A percentile compares a stretch with the other conserved stretches of the same genome.
phyloP scores from a whole-genome alignment of 176 grass and related monocot species.

The Eragrostis curvula region DNA sequence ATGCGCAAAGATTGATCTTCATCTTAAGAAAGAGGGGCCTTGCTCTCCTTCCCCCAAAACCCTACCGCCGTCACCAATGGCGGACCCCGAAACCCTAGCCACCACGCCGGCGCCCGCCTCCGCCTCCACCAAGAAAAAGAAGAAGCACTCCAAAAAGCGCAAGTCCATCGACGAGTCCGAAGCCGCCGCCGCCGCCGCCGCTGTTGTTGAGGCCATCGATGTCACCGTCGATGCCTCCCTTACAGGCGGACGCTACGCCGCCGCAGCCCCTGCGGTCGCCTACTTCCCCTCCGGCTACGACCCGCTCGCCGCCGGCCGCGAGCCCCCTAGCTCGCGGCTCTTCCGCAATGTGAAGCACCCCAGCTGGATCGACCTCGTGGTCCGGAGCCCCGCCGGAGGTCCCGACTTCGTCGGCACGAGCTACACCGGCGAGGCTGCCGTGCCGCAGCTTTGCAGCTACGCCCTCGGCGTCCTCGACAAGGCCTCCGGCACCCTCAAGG shows the following conservation, averaged over 20 bases:
- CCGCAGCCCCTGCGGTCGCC: conserved; percentile 61
- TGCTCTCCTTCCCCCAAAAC: conserved; percentile 24
- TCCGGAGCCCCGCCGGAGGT: conserved; percentile 34
- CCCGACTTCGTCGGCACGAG: conserved; percentile 81
- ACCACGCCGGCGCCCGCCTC: conserved; percentile 23
- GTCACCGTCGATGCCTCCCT: conserved; percentile 57
- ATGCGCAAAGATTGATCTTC: background rate
- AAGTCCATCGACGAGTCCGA: conserved; percentile 29
- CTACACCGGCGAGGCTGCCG: conserved; percentile 73
- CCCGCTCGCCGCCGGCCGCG: conserved; percentile 19
- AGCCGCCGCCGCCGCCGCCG: background rate
- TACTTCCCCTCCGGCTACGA: conserved; percentile 93
- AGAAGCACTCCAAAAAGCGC: conserved; percentile 39
- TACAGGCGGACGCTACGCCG: background rate
- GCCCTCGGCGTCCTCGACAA: conserved; percentile 86
- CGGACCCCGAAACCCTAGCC: conserved; percentile 30
- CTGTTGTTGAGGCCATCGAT: background rate
- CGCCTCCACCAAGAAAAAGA: conserved; percentile 58
- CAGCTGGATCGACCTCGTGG: conserved; percentile 72
- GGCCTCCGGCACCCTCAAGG: conserved; percentile 73
- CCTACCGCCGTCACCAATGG: conserved; percentile 49
- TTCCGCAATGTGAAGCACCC: conserved; percentile 52
- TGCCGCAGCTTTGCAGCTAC: conserved; percentile 68
- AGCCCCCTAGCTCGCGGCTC: conserved; percentile 25
- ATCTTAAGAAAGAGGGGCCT: background rate